Evolutionary conservation across 495 filamentous ascomycete genomes (phyloP), one percentile per base, ranked within the genome.

Genomic region (Usnea hakonensis): DNA sequence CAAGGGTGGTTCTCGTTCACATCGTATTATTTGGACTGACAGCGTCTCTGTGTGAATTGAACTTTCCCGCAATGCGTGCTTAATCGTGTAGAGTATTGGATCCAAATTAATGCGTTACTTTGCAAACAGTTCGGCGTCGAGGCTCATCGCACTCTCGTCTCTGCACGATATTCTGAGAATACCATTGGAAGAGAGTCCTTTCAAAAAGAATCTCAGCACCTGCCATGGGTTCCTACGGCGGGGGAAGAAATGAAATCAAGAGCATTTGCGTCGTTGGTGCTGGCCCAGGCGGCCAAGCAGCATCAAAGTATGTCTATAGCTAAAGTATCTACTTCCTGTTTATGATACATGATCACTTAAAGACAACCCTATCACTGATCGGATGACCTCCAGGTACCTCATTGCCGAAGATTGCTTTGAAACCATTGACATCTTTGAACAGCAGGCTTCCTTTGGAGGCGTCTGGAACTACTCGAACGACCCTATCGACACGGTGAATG

Each of bases 361-460:
- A 60, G 17, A 14, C 6, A 21, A 35, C 41, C 21, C 19, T 1
- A n/a, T 30, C 14, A 5, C 43, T 62, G 26, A 57, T 33, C 21
- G 36, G 17, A 38, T 41, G n/a, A 5, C 19, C 36, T 3, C n/a
- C 65, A 91, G 87, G 69, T 90, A 89, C 64, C 77, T 96, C 21
- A 72, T 85, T 6, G 89, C 87, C 35, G 90, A 96, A 67, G 80
- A 81, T 52, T 75, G 74, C 19, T 95, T 95, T 64, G 72, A 82
- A 13, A 80, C 69, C 33, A 87, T 97, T 60, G 83, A 85, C 66
- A 76, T 97, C 54, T 94, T 86, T 68, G 93, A 97, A 69, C 90
- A 95, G 72, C 85, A 89, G 64, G 74, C 74, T 55, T 79, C 82
- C 16, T 80, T 85, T 7, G 92, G 90, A 57, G 93, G 93, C 6